Percentiles rank a stretch among this genome's conserved stretches.
Conservation (phyloP, 208 protist genomes). For the Crithidia bombi region DNA sequence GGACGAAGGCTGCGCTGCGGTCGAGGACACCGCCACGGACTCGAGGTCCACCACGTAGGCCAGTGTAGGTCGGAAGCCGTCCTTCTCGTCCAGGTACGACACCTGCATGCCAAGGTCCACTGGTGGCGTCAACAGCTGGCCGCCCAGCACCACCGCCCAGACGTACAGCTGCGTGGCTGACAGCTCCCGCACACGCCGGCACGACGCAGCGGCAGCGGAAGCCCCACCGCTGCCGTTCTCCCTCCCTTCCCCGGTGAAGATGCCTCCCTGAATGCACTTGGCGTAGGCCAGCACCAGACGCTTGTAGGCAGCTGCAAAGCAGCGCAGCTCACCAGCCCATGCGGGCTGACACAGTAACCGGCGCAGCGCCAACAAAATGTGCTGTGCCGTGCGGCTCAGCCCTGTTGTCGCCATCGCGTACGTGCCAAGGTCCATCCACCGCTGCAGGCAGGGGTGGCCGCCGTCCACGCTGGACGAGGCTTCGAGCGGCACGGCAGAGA, state of each 20-base stretch:
- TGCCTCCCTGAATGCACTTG: slow-evolving; percentile 6
- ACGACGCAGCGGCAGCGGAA: neutral
- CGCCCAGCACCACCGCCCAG: slow-evolving; percentile 41
- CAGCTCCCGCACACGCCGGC: slow-evolving; percentile 8
- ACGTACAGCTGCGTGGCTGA: slow-evolving; percentile 32
- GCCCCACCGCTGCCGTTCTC: neutral
- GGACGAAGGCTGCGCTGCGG: neutral
- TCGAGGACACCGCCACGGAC: slow-evolving; percentile 1
- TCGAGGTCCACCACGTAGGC: slow-evolving; percentile 31
- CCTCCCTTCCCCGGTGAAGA: neutral
- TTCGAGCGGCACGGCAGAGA: slow-evolving; percentile 15
- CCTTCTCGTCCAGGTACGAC: slow-evolving; percentile 23
- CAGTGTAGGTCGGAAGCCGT: slow-evolving; percentile 14
- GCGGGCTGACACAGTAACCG: slow-evolving; percentile 31
- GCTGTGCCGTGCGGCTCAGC: slow-evolving; percentile 36
- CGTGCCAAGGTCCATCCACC: slow-evolving; percentile 24
- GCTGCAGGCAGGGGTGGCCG: slow-evolving; percentile 25
- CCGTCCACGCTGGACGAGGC: slow-evolving; percentile 8
- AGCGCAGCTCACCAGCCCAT: slow-evolving; percentile 38
- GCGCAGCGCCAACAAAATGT: slow-evolving; percentile 35
- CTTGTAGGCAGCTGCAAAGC: slow-evolving; percentile 32
- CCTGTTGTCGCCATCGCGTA: slow-evolving; percentile 36
- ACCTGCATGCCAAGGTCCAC: slow-evolving; percentile 13
- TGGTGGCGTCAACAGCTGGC: slow-evolving; percentile 31
- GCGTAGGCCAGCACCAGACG: slow-evolving; percentile 25